Base-by-base conservation (phyloP, 805 yeast species). In the Metschnikowia lochheadii region DNA sequence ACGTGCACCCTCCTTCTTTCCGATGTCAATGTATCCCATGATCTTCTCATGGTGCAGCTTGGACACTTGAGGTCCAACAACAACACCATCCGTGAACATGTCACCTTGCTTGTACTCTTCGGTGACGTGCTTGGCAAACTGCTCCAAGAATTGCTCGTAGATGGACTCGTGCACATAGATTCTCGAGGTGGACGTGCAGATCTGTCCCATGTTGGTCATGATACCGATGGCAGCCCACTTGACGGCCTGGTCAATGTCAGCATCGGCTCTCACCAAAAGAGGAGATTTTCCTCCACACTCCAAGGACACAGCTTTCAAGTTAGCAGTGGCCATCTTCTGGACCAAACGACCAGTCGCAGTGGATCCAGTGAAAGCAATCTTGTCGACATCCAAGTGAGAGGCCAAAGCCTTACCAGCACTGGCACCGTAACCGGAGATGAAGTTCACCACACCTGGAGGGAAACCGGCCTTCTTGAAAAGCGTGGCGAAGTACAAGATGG, bases 281-380 rank as follows among this genome's bases (percentile, higher is more conserved):
- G 88, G 87, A 14, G 87, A 82, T 62, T 84, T 84, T 51, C 89
- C 89, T 57, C 89, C 89, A 64, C 87, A 83, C 67, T 84, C 89
- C 62, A 83, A 70, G 20, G 87, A 81, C 35, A 83, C 83, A 32
- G 79, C 80, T 65, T 84, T 84, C 67, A 84, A 69, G 60, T 82
- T 82, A 3, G 72, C 53, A 6, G 87, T 70, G 8, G 92, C 91
- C 55, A 74, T 70, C 58, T 76, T 70, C 68, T 83, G 88, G 40
- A 87, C 77, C 47, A 80, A 69, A 56, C 80, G 72, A 43, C 94
- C 95, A 14, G 87, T 85, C 21, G 73, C 75, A 8, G 87, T 82
- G 7, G 85, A 80, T 8, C 87, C 87, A 6, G 87, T 82, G 63
- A 82, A 82, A 3, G 87, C 84, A 53, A 82, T 70, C 62, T 82